phyloP scores from a whole-genome alignment of 192 early-diverging fungal species.

The Polychytrium aggregatum region DNA sequence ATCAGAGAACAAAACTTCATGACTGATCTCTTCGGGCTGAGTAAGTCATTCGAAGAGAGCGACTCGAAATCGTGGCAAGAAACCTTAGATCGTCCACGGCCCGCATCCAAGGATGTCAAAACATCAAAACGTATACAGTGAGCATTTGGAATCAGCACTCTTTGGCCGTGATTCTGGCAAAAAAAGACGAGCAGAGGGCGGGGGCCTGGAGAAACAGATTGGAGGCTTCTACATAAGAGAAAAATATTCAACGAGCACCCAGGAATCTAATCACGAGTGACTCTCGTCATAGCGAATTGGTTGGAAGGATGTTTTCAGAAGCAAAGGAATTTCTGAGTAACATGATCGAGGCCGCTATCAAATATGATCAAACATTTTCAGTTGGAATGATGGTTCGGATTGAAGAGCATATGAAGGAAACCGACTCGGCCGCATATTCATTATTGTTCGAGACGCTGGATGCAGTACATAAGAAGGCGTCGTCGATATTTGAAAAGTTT shows the following conservation, averaged over 20 bases:
- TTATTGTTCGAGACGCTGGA: slow-evolving; percentile 58
- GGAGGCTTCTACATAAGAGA: too few relatives aligned
- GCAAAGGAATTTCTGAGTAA: slow-evolving; percentile 58
- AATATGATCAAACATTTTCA: slow-evolving; percentile 32
- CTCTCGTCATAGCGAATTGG: slow-evolving; percentile 49
- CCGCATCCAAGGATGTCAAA: slow-evolving; percentile 57
- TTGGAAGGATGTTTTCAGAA: slow-evolving; percentile 68
- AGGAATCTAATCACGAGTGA: too few relatives aligned
- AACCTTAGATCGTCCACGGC: slow-evolving; percentile 34
- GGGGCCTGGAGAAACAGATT: neutral
- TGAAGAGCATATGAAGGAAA: slow-evolving; percentile 56
- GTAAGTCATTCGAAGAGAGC: slow-evolving; percentile 14
- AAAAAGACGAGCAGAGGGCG: too few relatives aligned
- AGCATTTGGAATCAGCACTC: slow-evolving; percentile 9
- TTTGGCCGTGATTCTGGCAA: neutral
- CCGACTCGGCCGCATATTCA: slow-evolving; percentile 60
- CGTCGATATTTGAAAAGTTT: slow-evolving; percentile 67
- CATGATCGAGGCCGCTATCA: slow-evolving; percentile 64
- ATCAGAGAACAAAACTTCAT: slow-evolving; percentile 88
- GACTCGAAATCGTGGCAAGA: slow-evolving; percentile 27
- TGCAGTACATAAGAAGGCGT: slow-evolving; percentile 51
- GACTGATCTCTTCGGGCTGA: slow-evolving; percentile 71
- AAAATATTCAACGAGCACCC: too few relatives aligned
- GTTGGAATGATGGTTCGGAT: slow-evolving; percentile 79
- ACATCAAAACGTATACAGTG: slow-evolving; percentile 53